Percentiles rank a stretch among this genome's conserved stretches.
Evolutionary conservation across 345 rosid genomes (phyloP).

Genomic region (Aquilaria sinensis): DNA sequence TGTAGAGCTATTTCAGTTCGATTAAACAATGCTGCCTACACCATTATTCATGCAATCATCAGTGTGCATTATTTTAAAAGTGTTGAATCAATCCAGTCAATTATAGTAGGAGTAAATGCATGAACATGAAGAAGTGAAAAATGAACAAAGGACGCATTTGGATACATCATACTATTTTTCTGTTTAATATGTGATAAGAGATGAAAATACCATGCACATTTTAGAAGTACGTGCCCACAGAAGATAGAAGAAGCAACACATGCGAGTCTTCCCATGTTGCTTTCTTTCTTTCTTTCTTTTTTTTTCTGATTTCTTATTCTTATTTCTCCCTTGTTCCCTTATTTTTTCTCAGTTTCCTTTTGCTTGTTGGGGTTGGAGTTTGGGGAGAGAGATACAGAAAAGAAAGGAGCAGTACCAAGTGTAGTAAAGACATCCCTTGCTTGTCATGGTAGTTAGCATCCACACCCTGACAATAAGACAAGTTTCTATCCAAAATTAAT

Average conservation of each 20-base stretch:
- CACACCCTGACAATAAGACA: constrained; percentile 52
- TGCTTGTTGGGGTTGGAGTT: no score
- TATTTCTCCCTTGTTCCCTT: no score
- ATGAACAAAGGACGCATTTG: no score
- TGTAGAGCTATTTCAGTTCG: constrained; percentile 64
- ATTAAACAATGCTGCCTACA: constrained; percentile 81
- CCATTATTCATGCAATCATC: constrained; percentile 10
- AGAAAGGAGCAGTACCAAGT: constrained; percentile 44
- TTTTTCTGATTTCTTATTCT: no score
- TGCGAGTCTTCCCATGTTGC: no score
- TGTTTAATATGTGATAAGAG: no score
- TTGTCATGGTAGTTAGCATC: constrained; percentile 89
- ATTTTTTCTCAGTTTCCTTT: no score
- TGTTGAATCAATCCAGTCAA: neutral
- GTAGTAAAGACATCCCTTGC: constrained; percentile 89
- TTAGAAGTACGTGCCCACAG: no score
- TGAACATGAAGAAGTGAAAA: neutral
- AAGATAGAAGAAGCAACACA: no score
- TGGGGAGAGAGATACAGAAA: neutral
- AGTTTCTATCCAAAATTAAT: neutral
- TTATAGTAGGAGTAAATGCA: neutral
- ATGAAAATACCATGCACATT: no score
- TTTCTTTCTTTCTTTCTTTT: no score
- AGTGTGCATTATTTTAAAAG: constrained; percentile 11
- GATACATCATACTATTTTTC: no score